Percentiles rank a stretch among this genome's conserved stretches.
phyloP scores from a whole-genome alignment of 2,329 filamentous ascomycete genomes.

The Cadophora luteo-olivacea region DNA sequence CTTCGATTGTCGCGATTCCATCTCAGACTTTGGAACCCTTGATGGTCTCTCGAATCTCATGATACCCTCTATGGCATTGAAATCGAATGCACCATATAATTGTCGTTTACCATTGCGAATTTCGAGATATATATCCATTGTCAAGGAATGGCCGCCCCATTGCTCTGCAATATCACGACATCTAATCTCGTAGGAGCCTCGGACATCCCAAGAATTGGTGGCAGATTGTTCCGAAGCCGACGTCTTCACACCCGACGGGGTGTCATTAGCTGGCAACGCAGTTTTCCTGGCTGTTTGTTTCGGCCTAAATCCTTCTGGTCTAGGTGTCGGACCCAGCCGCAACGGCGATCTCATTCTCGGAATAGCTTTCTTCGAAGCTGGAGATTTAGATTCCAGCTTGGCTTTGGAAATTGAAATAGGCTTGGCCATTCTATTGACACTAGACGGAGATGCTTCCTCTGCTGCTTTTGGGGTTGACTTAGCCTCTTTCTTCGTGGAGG shows the following conservation, averaged over 20 bases:
- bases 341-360: conserved; percentile 24
- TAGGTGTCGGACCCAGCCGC: conserved; percentile 17
- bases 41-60: conserved; percentile 35
- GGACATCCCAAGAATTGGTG: conserved; percentile 26
- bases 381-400: neutral
- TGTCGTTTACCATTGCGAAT: conserved; percentile 26
- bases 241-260: too few relatives aligned
- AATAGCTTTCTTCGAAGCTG: neutral
- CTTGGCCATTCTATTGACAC: neutral
- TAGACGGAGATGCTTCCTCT: neutral
- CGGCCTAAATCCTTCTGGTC: neutral
- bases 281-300: neutral
- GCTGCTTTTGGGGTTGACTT: neutral
- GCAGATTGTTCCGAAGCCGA: neutral
- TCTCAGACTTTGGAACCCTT: conserved; percentile 20
- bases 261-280: neutral
- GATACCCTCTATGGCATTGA: conserved; percentile 30
- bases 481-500: neutral
- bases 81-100: conserved; percentile 32
- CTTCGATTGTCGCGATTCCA: conserved; percentile 12
- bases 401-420: neutral
- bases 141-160: conserved; percentile 20
- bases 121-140: conserved; percentile 28
- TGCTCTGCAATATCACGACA: conserved; percentile 25
- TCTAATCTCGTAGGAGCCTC: conserved; percentile 26